These are phyloP conservation scores for Oryza meridionalis DNA, from an alignment of 176 grass and related monocot species.

Conservation along the genomic window DNA sequence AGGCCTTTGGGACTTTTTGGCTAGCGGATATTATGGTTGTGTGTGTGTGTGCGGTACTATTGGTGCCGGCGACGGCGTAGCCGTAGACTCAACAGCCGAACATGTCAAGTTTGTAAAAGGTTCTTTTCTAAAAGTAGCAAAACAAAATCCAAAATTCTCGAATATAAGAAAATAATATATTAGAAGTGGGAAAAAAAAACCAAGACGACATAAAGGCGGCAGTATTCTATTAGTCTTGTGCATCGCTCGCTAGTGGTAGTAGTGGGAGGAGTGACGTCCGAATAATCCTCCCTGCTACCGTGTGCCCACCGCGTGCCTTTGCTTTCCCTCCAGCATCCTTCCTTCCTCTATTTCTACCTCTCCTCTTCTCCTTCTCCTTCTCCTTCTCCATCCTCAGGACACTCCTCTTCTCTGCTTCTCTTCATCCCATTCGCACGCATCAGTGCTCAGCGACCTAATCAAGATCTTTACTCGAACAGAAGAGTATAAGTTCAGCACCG, in stretches of 20 bases:
- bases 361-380: not conserved
- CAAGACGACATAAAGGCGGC: not conserved
- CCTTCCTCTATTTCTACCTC: slow-evolving; percentile 36
- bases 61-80: no score
- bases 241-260: not conserved
- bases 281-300: slow-evolving; percentile 13
- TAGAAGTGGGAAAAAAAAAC: not conserved
- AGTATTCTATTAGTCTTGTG: not conserved
- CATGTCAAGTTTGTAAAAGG: no score
- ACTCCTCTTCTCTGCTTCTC: not conserved
- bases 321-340: slow-evolving; percentile 10
- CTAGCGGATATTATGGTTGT: no score
- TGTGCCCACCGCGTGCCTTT: slow-evolving; percentile 26
- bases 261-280: slow-evolving; percentile 45
- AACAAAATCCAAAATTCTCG: not conserved
- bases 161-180: not conserved
- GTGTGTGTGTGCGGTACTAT: no score
- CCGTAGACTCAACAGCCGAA: no score
- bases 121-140: no score
- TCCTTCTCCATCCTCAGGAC: not conserved
- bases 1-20: no score
- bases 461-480: not conserved
- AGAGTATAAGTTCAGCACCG: not conserved
- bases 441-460: not conserved
- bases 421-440: slow-evolving; percentile 7